Percentiles rank a stretch among this genome's conserved stretches.
Evolutionary conservation across 192 early-diverging fungal species (phyloP).

Genomic region (Diversispora eburnea): DNA sequence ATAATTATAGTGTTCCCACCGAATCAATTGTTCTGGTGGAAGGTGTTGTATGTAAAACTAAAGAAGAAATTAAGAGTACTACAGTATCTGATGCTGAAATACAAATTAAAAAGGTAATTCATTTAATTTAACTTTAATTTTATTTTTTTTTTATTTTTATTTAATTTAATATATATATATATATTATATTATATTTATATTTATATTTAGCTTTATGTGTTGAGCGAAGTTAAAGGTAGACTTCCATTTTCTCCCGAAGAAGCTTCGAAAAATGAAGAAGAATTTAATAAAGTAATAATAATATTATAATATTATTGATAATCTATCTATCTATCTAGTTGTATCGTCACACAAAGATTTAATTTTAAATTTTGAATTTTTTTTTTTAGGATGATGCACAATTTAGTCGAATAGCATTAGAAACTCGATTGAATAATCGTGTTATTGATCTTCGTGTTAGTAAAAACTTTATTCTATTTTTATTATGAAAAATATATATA

Average conservation of each 20-base stretch:
- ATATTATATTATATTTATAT: too few species aligned
- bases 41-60: slow-evolving; percentile 72
- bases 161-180: slow-evolving; percentile 5
- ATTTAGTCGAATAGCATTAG: slow-evolving; percentile 74
- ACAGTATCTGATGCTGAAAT: slow-evolving; percentile 93
- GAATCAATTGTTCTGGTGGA: slow-evolving; percentile 92
- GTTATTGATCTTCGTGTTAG: slow-evolving; percentile 86
- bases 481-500: background rate
- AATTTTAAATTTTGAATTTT: slow-evolving; percentile 13
- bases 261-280: slow-evolving; percentile 78
- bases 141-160: slow-evolving; percentile 6
- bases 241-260: slow-evolving; percentile 93
- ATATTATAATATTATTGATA: background rate
- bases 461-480: background rate
- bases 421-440: slow-evolving; percentile 94
- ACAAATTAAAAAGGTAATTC: slow-evolving; percentile 61
- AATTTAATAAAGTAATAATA: slow-evolving; percentile 59
- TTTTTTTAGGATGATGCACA: slow-evolving; percentile 48
- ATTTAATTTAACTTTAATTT: slow-evolving; percentile 25
- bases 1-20: slow-evolving; percentile 70
- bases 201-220: slow-evolving; percentile 59
- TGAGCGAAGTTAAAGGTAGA: slow-evolving; percentile 66
- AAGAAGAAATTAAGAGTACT: slow-evolving; percentile 86
- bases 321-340: background rate
- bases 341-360: background rate